Base-by-base conservation (phyloP, 2,329 filamentous ascomycete genomes). In the Ceratocystis cacaofunesta region DNA sequence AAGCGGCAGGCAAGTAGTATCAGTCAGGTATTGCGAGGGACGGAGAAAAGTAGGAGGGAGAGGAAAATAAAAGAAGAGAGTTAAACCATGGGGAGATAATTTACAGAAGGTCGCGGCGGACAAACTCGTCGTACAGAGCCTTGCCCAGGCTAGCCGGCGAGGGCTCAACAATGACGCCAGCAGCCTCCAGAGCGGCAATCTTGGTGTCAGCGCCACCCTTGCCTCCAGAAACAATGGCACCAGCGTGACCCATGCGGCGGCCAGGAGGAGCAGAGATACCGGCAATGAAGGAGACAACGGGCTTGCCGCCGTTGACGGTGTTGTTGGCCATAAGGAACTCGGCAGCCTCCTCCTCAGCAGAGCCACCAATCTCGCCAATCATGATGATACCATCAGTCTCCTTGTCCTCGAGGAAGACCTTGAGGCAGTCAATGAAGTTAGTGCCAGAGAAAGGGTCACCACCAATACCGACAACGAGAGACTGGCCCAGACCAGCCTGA, bases 301-400 rank as follows among this genome's bases (percentile, higher is more conserved):
- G 94, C 86, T 96, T 99, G 74, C 82, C 82, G 67, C 82, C 81
- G 78, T 91, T 88, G 76, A 86, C 81, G 68, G 86, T 92, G 84
- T 99, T 97, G 82, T 94, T 85, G 76, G 85, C 82, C 81, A 89
- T 90, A 75, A 97, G 80, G 83, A 95, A 99, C 73, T 97, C 94
- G 73, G 94, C 92, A 48, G 94, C 94, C 73, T 99, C 94, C 81
- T 99, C 94, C 81, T 99, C 94, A 68, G 94, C 94, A 68, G 89
- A 90, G 69, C 94, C 94, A 78, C 94, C 94, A 75, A 99, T 97
- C 82, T 97, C 94, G 75, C 94, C 94, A 76, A 99, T 97, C 94
- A 99, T 96, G 81, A 99, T 96, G 79, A 99, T 96, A 75, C 94
- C 94, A 75, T 99, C 94, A 48, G 94, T 99, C 80, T 96, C 90